These are phyloP conservation scores for Solanum commersonii DNA, from an alignment of 257 asterid genomes.

Conservation along the genomic window DNA sequence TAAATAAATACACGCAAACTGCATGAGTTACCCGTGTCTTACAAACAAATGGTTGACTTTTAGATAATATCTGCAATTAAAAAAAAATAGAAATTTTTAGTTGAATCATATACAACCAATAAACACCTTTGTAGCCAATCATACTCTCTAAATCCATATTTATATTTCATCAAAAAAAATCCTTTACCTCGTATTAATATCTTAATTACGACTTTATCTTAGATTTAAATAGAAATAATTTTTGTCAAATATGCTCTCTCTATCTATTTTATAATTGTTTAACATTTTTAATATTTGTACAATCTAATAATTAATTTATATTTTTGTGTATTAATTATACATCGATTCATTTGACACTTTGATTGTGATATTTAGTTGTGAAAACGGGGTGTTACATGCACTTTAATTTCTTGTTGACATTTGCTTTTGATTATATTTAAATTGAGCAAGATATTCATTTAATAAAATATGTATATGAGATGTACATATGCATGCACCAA, in stretches of 20 bases:
- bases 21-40: too few relatives aligned
- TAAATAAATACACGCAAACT: fast-evolving
- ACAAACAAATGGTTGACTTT: not conserved
- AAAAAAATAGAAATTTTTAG: not conserved
- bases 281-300: not conserved
- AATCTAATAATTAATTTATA: not conserved
- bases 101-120: not conserved
- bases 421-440: not conserved
- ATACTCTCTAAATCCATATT: not conserved
- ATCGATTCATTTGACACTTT: not conserved
- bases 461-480: not conserved
- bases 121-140: not conserved
- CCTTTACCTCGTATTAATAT: not conserved
- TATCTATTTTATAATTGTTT: not conserved
- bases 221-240: not conserved
- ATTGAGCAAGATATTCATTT: not conserved
- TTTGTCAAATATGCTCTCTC: not conserved
- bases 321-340: not conserved
- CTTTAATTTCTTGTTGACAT: not conserved
- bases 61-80: not conserved
- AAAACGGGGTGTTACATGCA: not conserved
- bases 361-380: not conserved
- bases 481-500: not conserved
- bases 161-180: not conserved
- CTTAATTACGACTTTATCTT: not conserved